Base-by-base conservation (phyloP, 805 yeast genomes). In the Ogataea henricii region DNA sequence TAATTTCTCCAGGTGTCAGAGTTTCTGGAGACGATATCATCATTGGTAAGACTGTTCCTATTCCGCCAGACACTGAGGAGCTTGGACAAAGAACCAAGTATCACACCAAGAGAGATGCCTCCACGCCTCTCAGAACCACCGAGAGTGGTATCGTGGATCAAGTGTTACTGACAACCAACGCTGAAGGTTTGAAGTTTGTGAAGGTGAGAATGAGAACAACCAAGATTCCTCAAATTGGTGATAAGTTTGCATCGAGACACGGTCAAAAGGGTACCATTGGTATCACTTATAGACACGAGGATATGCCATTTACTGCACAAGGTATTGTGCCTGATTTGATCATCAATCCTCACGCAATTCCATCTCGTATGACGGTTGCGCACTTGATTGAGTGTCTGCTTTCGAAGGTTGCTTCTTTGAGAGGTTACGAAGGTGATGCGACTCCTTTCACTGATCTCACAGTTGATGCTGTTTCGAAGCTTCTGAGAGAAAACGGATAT, bases 241-340 rank as follows among this genome's bases (percentile, higher is more conserved):
- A 94, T 72, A 94, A 94, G 72, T 94, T 94, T 72, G 98, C 99
- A 6, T 92, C 98, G 35, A 88, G 99, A 74, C 99, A 94, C 78
- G 99, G 99, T 68, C 99, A 94, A 73, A 94, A 94, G 76, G 99
- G 99, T 85, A 94, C 99, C 17, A 91, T 94, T 70, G 99, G 99
- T 84, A 94, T 94, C 54, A 94, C 99, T 0, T 94, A 92, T 67
- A 82, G 97, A 68, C 94, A 92, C 68, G 99, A 94, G 70, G 99
- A 94, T 68, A 92, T 94, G 98, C 99, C 99, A 23, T 94, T 94
- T 68, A 85, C 96, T 7, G 78, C 89, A 2, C 95, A 92, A 68
- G 99, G 99, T 69, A 71, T 92, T 66, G 97, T 92, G 32, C 99
- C 99, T 6, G 99, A 94, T 73, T 77, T 94, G 65, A 89, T 94